phyloP scores from a whole-genome alignment of 768 basidiomycete species.

The Hortiboletus flavorubellus region DNA sequence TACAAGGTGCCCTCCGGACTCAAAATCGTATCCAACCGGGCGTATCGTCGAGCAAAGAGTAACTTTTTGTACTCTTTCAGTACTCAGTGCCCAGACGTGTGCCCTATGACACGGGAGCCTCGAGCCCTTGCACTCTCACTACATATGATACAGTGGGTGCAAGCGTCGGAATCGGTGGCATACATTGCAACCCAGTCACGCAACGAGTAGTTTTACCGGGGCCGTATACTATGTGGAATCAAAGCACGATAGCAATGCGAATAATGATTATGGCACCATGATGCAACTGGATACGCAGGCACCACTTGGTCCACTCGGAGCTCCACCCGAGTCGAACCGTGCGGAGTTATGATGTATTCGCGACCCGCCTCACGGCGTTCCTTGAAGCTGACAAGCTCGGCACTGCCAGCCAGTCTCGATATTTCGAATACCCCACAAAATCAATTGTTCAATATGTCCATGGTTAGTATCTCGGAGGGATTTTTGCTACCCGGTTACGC shows the following conservation, averaged over 20 bases:
- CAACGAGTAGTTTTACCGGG: not conserved
- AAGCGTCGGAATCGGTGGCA: constrained; percentile 2
- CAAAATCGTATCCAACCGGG: constrained; percentile 58
- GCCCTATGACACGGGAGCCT: not conserved
- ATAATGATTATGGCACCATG: too few species aligned
- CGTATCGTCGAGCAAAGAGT: constrained; percentile 78
- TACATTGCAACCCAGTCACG: constrained; percentile 7
- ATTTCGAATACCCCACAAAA: too few species aligned
- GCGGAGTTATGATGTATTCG: too few species aligned
- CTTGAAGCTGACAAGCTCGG: too few species aligned
- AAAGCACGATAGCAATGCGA: not conserved
- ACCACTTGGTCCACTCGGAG: too few species aligned
- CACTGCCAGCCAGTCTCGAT: too few species aligned
- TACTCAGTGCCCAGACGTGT: not conserved
- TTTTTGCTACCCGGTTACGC: too few species aligned
- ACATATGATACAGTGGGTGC: not conserved
- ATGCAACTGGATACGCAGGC: too few species aligned
- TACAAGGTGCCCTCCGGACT: constrained; percentile 73
- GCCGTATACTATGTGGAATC: not conserved
- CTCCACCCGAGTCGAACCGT: too few species aligned
- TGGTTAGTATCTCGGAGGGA: not conserved
- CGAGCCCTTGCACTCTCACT: not conserved
- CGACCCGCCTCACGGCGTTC: too few species aligned
- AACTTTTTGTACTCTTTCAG: not conserved
- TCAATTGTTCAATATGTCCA: too few species aligned